Percentiles rank a stretch among this genome's conserved stretches.
Evolutionary conservation across 805 yeast species (phyloP).

Genomic region (Kodamaea kaohsiungensis): DNA sequence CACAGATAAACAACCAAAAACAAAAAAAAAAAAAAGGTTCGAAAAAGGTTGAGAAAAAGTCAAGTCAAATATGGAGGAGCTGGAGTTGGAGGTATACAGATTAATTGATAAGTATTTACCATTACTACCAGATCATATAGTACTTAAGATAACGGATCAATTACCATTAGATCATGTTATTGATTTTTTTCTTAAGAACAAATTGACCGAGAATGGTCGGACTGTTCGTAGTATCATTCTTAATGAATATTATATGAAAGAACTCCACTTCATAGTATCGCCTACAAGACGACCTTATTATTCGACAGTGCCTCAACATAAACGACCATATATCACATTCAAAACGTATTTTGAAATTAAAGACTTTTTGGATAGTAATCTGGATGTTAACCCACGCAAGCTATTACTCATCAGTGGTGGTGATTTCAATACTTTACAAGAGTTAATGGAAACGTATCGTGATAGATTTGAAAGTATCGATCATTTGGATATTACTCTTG

Average conservation of each 20-base stretch:
- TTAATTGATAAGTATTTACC: slow-evolving; percentile 10
- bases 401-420: slow-evolving; percentile 31
- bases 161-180: slow-evolving; percentile 22
- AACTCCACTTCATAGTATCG: slow-evolving; percentile 33
- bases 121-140: slow-evolving; percentile 24
- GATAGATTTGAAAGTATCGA: slow-evolving; percentile 16
- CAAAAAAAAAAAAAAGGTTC: too few species aligned
- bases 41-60: not conserved
- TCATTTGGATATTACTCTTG: slow-evolving; percentile 31
- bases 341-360: slow-evolving; percentile 31
- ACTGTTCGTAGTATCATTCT: slow-evolving; percentile 24
- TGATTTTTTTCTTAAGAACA: slow-evolving; percentile 23
- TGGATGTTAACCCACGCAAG: slow-evolving; percentile 28
- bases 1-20: not conserved
- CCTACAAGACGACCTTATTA: slow-evolving; percentile 28
- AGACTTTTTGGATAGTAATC: slow-evolving; percentile 30
- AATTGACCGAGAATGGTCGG: slow-evolving; percentile 10
- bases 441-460: slow-evolving; percentile 22
- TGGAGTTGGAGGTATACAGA: not conserved
- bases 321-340: slow-evolving; percentile 16
- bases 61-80: not conserved
- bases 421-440: slow-evolving; percentile 30
- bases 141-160: slow-evolving; percentile 17
- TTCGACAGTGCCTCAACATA: slow-evolving; percentile 6
- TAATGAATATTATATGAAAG: slow-evolving; percentile 27